A percentile compares a stretch with the other conserved stretches of the same genome.
phyloP scores from a whole-genome alignment of 2,329 filamentous ascomycete genomes.

The Sporothrix curviconia region DNA sequence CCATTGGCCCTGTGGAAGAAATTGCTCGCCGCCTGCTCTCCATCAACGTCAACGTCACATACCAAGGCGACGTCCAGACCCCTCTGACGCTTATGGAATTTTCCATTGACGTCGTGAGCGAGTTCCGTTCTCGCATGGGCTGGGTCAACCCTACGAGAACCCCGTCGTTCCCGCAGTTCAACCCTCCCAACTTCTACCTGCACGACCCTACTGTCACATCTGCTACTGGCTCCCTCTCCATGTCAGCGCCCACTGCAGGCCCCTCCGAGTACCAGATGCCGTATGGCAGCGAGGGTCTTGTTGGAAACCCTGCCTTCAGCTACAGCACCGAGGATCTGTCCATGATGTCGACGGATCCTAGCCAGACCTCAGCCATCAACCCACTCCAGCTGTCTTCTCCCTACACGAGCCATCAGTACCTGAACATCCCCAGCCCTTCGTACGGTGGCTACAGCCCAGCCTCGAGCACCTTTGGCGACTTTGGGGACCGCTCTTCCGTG shows the following conservation, averaged over 20 bases:
- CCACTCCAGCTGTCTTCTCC: slow-evolving; percentile 52
- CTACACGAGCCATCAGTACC: slow-evolving; percentile 49
- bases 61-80: slow-evolving; percentile 52
- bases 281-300: slow-evolving; percentile 34
- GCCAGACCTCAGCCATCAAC: slow-evolving; percentile 43
- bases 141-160: slow-evolving; percentile 56
- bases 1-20: slow-evolving; percentile 75
- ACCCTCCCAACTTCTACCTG: slow-evolving; percentile 48
- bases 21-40: slow-evolving; percentile 70
- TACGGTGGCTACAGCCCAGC: slow-evolving; percentile 56
- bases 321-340: slow-evolving; percentile 59
- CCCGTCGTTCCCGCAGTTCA: slow-evolving; percentile 55
- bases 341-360: slow-evolving; percentile 41
- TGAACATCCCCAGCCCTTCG: slow-evolving; percentile 57
- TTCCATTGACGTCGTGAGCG: slow-evolving; percentile 60
- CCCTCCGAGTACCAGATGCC: slow-evolving; percentile 38
- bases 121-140: slow-evolving; percentile 64
- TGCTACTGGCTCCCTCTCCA: slow-evolving; percentile 30
- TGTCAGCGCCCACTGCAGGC: slow-evolving; percentile 33
- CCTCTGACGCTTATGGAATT: slow-evolving; percentile 65
- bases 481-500: slow-evolving; percentile 39
- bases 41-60: slow-evolving; percentile 54
- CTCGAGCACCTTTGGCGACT: slow-evolving; percentile 49
- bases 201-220: slow-evolving; percentile 27
- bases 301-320: slow-evolving; percentile 50